These are phyloP conservation scores for Raddia guianensis DNA, from an alignment of 176 grass and related monocot species.

Conservation along the genomic window DNA sequence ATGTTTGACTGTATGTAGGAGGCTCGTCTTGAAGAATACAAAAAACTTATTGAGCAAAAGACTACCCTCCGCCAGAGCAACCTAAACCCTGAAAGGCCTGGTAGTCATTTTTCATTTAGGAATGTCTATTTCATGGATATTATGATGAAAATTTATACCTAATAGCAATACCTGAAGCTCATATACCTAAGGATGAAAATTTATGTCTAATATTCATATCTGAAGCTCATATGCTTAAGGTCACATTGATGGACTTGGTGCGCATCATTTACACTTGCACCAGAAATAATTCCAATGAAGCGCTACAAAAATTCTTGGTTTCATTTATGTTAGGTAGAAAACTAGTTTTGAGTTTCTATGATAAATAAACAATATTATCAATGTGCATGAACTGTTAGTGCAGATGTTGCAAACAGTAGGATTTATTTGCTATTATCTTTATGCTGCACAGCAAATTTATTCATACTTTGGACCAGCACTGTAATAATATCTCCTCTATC, in stretches of 20 bases:
- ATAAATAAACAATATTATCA: neutral
- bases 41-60: slow-evolving; percentile 78
- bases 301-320: slow-evolving; percentile 13
- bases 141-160: slow-evolving; percentile 16
- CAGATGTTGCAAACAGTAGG: slow-evolving; percentile 5
- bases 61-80: slow-evolving; percentile 70
- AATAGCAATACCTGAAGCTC: neutral
- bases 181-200: neutral
- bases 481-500: slow-evolving; percentile 1
- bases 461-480: neutral
- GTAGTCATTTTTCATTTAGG: slow-evolving; percentile 42
- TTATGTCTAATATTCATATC: neutral
- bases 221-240: slow-evolving; percentile 8
- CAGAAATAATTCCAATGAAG: slow-evolving; percentile 9
- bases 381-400: slow-evolving; percentile 1
- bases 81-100: slow-evolving; percentile 94
- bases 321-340: slow-evolving; percentile 13
- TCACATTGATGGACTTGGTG: slow-evolving; percentile 15
- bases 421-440: neutral
- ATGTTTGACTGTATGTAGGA: slow-evolving; percentile 57
- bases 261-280: slow-evolving; percentile 13
- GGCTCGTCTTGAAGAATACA: slow-evolving; percentile 82
- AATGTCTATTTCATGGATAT: slow-evolving; percentile 19
- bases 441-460: slow-evolving; percentile 13
- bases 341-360: slow-evolving; percentile 4